These are phyloP conservation scores for Pythium brassicae DNA, from an alignment of 352 stramenopile species.

Conservation along the genomic window DNA sequence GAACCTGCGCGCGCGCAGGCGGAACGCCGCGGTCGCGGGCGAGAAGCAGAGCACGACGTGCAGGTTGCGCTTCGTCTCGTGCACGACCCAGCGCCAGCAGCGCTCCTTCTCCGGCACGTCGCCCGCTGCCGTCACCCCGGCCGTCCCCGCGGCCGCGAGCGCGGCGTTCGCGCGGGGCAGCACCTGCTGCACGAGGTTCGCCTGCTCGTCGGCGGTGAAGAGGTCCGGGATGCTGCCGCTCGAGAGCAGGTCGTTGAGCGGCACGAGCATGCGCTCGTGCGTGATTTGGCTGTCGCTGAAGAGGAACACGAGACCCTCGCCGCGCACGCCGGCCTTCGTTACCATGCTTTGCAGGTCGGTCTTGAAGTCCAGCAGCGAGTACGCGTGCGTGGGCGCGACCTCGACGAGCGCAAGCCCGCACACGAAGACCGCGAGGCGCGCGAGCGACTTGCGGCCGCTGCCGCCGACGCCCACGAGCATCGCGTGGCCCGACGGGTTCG, in stretches of 20 bases:
- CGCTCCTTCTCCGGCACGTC: constrained; percentile 87
- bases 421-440: constrained; percentile 89
- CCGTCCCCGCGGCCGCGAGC: constrained; percentile 16
- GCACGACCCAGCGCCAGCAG: constrained; percentile 91
- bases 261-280: constrained; percentile 94
- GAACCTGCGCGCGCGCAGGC: constrained; percentile 88
- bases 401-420: constrained; percentile 86
- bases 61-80: constrained; percentile 89
- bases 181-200: constrained; percentile 87
- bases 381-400: constrained; percentile 88
- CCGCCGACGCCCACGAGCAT: constrained; percentile 93
- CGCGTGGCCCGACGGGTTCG: constrained; percentile 91
- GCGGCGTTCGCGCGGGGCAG: constrained; percentile 79
- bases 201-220: constrained; percentile 89
- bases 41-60: constrained; percentile 95
- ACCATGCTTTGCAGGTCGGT: constrained; percentile 92
- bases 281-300: constrained; percentile 93
- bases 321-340: constrained; percentile 88
- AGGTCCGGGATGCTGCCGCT: constrained; percentile 92
- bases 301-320: constrained; percentile 89
- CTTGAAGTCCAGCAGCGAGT: constrained; percentile 93
- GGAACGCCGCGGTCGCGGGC: constrained; percentile 88
- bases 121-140: constrained; percentile 17
- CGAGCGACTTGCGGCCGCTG: constrained; percentile 92
- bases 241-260: constrained; percentile 92